Percentiles rank a stretch among this genome's conserved stretches.
These are phyloP conservation scores for Mycena amicta DNA, from an alignment of 768 basidiomycete species.

Conservation along the genomic window DNA sequence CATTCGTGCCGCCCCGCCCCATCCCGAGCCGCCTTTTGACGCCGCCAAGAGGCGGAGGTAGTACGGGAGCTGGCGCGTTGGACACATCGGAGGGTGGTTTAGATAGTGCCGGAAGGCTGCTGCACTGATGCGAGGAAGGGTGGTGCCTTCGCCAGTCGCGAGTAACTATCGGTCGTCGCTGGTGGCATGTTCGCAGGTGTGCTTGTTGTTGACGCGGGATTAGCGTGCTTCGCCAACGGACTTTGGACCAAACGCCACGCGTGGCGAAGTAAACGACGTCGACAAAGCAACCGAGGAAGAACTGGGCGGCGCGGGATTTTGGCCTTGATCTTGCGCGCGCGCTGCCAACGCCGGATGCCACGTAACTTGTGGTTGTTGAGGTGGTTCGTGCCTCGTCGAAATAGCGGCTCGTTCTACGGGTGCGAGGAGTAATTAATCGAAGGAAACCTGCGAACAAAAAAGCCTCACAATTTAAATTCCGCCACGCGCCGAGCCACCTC, in stretches of 20 bases:
- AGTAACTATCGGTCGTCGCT: not conserved
- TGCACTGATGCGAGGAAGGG: too few relatives aligned
- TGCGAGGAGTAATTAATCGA: slow-evolving; percentile 22
- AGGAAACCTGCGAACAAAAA: slow-evolving; percentile 2
- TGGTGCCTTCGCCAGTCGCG: not conserved
- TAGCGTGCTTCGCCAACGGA: not conserved
- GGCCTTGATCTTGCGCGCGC: slow-evolving; percentile 6
- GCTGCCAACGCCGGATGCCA: slow-evolving; percentile 17
- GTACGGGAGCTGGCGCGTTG: not conserved
- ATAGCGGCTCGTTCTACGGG: slow-evolving; percentile 31
- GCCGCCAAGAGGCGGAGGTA: slow-evolving; percentile 24
- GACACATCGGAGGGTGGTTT: not conserved
- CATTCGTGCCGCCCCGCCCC: slow-evolving; percentile 47
- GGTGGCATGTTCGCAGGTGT: not conserved
- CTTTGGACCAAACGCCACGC: not conserved
- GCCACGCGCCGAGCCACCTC: slow-evolving; percentile 44
- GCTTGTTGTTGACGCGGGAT: too few relatives aligned
- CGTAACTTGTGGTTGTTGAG: slow-evolving; percentile 4
- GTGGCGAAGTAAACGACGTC: slow-evolving; percentile 1
- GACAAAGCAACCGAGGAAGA: too few relatives aligned
- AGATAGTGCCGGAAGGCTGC: not conserved
- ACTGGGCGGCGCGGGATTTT: not conserved
- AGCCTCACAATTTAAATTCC: slow-evolving; percentile 35
- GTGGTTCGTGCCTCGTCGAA: slow-evolving; percentile 10
- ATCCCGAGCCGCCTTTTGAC: slow-evolving; percentile 65